Base-by-base conservation (phyloP, 164 flowering plant species). In the Aristolochia fimbriata region DNA sequence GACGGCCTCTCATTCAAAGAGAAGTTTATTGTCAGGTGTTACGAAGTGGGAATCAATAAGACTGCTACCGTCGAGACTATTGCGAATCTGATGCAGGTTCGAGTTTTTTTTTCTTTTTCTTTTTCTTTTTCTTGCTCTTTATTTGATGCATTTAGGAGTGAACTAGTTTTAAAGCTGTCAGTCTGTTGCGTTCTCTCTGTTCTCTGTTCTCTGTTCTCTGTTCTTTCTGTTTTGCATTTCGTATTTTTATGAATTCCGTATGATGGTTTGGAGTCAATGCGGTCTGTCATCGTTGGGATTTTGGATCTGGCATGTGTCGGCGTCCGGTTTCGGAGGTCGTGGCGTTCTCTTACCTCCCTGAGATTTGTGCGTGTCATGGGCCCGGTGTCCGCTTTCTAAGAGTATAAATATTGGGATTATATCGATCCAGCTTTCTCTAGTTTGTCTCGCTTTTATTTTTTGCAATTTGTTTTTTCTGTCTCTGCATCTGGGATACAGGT, bases 61-160 rank as follows among this genome's bases (percentile, higher is more conserved):
- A 93, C 97, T 33, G 96, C 95, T 43, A 93, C 97, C 30, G 88
- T 93, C 22, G 99, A 93, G 68, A 84, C 99, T 66, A 83, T 93
- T 48, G 97, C 96, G 3, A 93, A 90, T 90, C 86, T 86, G 27
- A 74, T 93, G 78, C 96, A 90, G 96, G 99, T 89, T 19, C n/a
- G 22, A 22, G 17, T 51, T 50, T 47, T 15, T 46, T 4, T 27
- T 20, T 57, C 43, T 37, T 55, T 21, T 4, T 33, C 11, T 22
- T 9, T 6, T 56, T 30, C 7, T 45, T 23, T 11, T 27, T 52
- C n/a, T 23, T 47, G n/a, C 6, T 14, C n/a, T 27, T n/a, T 47
- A 10, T 12, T 52, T 4, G 15, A 22, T 9, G 6, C 30, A 23
- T 27, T 27, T 2, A 2, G 30, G 16, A 52, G 30, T 22, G 12